Base-by-base conservation (phyloP, 768 basidiomycete species). In the Naematelia encephala region DNA sequence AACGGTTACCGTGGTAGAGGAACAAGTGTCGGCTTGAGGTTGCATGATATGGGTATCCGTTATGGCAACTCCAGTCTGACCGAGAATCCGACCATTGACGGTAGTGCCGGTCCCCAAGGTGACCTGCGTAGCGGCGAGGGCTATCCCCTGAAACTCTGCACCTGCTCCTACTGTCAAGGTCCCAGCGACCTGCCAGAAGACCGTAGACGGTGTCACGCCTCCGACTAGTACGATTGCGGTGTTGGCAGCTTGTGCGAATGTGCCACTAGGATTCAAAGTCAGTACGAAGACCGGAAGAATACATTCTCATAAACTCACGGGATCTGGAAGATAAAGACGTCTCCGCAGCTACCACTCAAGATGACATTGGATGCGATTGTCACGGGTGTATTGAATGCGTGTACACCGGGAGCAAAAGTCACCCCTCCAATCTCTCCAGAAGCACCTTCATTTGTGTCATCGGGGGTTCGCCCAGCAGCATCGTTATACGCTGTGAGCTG, bases 261-360 rank as follows among this genome's bases (percentile, higher is more conserved):
- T 64, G 10, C 59, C 59, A 28, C 63, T 64, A 49, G n/a, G n/a
- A n/a, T n/a, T 23, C 42, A 10, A 28, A 19, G 28, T 44, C 19
- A 57, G 51, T 21, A n/a, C 11, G 34, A 39, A 8, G 34, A 39
- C 34, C 34, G 8, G 34, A 39, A 39, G 34, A 39, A 39, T 39
- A 16, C n/a, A n/a, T n/a, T n/a, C n/a, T n/a, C n/a, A 39, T 8
- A 29, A 19, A 60, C 63, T 65, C 25, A 65, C 63, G 63, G 21
- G 21, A 61, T 61, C 34, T 61, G 56, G 48, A 65, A 65, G 13
- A 65, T 28, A 43, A 61, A 65, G 52, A 65, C 56, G 50, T 55
- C 57, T 30, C 25, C 42, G 47, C 60, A 61, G 4, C 12, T 27
- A 4, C 63, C 63, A 2, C 10, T 3, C n/a, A 65, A 48, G 16